phyloP scores from a whole-genome alignment of 805 yeast genomes.

The Blastobotrys muscicola region DNA sequence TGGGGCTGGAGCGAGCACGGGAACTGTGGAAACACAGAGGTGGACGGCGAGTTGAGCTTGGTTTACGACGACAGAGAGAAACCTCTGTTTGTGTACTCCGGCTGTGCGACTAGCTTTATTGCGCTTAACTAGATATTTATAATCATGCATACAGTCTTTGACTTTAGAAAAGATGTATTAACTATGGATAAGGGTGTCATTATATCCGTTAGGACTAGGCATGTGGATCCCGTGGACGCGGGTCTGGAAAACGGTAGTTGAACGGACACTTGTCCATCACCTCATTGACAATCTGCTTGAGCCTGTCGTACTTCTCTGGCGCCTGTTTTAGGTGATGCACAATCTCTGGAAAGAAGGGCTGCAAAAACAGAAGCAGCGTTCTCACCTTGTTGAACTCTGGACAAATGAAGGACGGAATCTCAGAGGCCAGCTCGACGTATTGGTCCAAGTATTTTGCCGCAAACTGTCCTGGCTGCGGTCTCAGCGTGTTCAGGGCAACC shows the following conservation, averaged over 20 bases:
- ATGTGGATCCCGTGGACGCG: not conserved
- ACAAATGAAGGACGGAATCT: too few relatives aligned
- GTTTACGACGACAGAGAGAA: not conserved
- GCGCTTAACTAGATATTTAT: not conserved
- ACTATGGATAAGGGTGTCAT: not conserved
- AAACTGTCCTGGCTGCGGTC: too few relatives aligned
- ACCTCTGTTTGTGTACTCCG: conserved; percentile 9
- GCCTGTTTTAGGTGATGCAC: too few relatives aligned
- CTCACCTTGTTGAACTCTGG: too few relatives aligned
- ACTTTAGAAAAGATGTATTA: not conserved
- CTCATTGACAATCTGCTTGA: too few relatives aligned
- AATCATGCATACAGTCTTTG: not conserved
- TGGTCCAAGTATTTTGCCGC: too few relatives aligned
- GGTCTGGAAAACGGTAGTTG: conserved; percentile 3
- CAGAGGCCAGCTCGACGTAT: too few relatives aligned
- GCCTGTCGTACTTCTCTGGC: too few relatives aligned
- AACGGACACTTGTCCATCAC: too few relatives aligned
- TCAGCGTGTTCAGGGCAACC: too few relatives aligned
- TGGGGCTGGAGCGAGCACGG: conserved; percentile 99
- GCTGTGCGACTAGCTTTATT: conserved; percentile 15
- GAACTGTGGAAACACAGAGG: conserved; percentile 55
- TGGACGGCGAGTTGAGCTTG: conserved; percentile 1
- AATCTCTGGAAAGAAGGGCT: too few relatives aligned
- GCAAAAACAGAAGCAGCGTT: too few relatives aligned
- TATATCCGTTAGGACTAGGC: not conserved